Conservation (phyloP, 2,329 filamentous ascomycete genomes). For the Xylariaceae sp. region DNA sequence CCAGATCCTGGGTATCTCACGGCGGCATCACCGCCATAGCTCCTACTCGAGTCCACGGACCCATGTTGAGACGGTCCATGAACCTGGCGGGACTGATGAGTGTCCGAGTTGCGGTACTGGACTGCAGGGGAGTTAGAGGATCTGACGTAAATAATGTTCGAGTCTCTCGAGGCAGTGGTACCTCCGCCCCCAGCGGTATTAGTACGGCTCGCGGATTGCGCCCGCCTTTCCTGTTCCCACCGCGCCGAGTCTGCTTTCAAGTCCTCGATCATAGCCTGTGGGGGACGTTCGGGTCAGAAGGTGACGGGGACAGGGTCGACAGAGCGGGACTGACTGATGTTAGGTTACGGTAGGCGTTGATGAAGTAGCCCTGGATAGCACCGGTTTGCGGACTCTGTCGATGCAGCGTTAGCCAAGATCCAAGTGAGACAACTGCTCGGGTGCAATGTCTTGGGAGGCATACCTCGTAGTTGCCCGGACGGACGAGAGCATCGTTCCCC, state of each 20-base stretch:
- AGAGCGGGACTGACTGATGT: constrained; percentile 56
- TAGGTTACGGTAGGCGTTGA: constrained; percentile 71
- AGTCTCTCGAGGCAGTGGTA: constrained; percentile 47
- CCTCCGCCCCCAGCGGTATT: constrained; percentile 49
- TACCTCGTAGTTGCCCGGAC: constrained; percentile 68
- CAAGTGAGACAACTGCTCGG: constrained; percentile 14
- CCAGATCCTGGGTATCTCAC: constrained; percentile 45
- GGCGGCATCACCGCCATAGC: constrained; percentile 33
- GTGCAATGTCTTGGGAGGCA: constrained; percentile 10
- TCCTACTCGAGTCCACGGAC: constrained; percentile 16
- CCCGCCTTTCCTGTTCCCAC: constrained; percentile 54
- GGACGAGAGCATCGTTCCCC: constrained; percentile 73
- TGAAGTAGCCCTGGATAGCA: constrained; percentile 65
- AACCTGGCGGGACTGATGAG: constrained; percentile 37
- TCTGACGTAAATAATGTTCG: constrained; percentile 39
- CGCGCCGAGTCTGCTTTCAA: constrained; percentile 54
- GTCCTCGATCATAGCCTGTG: constrained; percentile 57
- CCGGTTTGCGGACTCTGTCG: constrained; percentile 45
- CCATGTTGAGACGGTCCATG: constrained; percentile 36
- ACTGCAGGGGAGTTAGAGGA: constrained; percentile 54
- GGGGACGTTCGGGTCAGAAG: constrained; percentile 12
- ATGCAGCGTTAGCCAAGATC: no score
- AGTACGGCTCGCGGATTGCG: constrained; percentile 43
- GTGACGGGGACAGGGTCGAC: not conserved
- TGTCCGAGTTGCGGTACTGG: constrained; percentile 50